phyloP scores from a whole-genome alignment of 2,329 filamentous ascomycete genomes.

The Paraphoma chrysanthemicola region DNA sequence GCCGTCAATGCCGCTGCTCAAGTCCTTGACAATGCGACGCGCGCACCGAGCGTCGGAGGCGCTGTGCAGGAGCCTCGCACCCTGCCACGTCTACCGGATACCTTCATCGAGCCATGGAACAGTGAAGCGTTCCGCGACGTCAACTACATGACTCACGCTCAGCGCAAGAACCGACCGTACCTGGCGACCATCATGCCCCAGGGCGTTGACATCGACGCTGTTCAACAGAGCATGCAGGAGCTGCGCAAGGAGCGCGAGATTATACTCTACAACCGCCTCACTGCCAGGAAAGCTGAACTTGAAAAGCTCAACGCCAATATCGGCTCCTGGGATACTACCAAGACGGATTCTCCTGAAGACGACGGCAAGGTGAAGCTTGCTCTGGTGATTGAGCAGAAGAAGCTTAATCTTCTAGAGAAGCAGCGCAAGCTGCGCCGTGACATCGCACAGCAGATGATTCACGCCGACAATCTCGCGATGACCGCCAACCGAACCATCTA shows the following conservation, averaged over 20 bases:
- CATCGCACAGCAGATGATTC: conserved; percentile 89
- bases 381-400: conserved; percentile 94
- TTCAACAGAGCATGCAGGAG: conserved; percentile 51
- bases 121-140: conserved; percentile 63
- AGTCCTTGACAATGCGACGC: conserved; percentile 59
- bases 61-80: conserved; percentile 40
- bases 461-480: conserved; percentile 96
- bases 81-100: conserved; percentile 54
- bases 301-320: conserved; percentile 85
- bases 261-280: conserved; percentile 88
- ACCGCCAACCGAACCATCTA: conserved; percentile 92
- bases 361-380: conserved; percentile 85
- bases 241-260: conserved; percentile 86
- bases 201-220: conserved; percentile 81
- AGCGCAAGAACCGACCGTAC: conserved; percentile 77
- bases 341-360: conserved; percentile 70
- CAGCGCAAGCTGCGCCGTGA: conserved; percentile 85
- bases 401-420: conserved; percentile 84
- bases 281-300: conserved; percentile 81
- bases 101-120: conserved; percentile 57
- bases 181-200: conserved; percentile 89
- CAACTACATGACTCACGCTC: conserved; percentile 79
- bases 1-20: conserved; percentile 55
- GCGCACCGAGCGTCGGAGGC: conserved; percentile 51
- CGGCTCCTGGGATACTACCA: conserved; percentile 80